Conservation (phyloP, 169 alveolate genomes). For the Plasmodium inui region DNA sequence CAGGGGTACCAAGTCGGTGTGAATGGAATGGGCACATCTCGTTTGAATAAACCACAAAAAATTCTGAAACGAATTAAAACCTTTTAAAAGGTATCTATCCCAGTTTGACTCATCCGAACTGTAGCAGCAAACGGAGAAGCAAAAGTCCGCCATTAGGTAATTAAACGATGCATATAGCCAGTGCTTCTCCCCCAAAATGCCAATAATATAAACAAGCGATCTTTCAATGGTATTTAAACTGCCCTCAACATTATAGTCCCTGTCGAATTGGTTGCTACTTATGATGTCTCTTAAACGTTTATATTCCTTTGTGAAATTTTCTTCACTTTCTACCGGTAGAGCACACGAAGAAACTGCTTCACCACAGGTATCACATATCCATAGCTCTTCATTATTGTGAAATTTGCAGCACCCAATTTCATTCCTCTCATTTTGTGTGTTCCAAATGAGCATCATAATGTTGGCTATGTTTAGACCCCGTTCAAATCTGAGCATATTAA, state of each 20-base stretch:
- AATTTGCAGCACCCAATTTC: slow-evolving; percentile 57
- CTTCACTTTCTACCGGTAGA: slow-evolving; percentile 63
- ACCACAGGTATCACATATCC: slow-evolving; percentile 58
- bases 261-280: slow-evolving; percentile 13
- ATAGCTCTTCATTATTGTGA: slow-evolving; percentile 21
- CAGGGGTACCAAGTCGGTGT: slow-evolving; percentile 52
- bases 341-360: slow-evolving; percentile 4
- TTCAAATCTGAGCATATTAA: slow-evolving; percentile 15
- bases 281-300: slow-evolving; percentile 34
- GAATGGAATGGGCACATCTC: slow-evolving; percentile 53
- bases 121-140: slow-evolving; percentile 36
- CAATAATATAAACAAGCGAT: slow-evolving; percentile 34
- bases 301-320: slow-evolving; percentile 37
- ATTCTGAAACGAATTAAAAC: slow-evolving; percentile 42
- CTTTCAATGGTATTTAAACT: slow-evolving; percentile 36
- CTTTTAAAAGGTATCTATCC: slow-evolving; percentile 27
- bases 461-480: slow-evolving; percentile 17
- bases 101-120: background rate
- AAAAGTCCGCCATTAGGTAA: slow-evolving; percentile 61
- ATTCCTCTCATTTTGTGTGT: slow-evolving; percentile 22
- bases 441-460: slow-evolving; percentile 37
- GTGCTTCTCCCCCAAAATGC: slow-evolving; percentile 61
- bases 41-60: slow-evolving; percentile 66
- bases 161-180: slow-evolving; percentile 75
- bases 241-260: background rate